phyloP scores from a whole-genome alignment of 139 green algal genomes.

The Nannochloris sp. region DNA sequence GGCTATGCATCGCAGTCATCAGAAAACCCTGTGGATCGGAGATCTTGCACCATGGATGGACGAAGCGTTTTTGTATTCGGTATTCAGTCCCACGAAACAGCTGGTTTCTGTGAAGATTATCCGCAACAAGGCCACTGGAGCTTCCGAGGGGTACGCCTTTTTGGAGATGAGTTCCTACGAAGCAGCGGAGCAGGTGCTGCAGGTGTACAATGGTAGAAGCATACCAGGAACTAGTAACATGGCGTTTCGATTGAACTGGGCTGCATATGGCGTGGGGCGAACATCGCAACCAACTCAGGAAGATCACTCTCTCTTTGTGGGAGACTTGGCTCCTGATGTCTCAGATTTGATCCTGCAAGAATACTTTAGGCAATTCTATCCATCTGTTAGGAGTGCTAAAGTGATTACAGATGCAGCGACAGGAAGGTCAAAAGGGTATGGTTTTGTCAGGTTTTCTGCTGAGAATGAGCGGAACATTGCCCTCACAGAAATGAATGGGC shows the following conservation, averaged over 20 bases:
- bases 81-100: slow-evolving; percentile 42
- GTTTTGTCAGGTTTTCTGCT: slow-evolving; percentile 86
- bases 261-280: slow-evolving; percentile 61
- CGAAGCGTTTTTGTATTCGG: slow-evolving; percentile 45
- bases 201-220: slow-evolving; percentile 49
- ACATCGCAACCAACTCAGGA: slow-evolving; percentile 4
- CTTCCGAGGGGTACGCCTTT: slow-evolving; percentile 73
- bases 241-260: slow-evolving; percentile 73
- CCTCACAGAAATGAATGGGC: slow-evolving; percentile 77
- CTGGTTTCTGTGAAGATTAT: slow-evolving; percentile 67
- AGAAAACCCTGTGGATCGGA: slow-evolving; percentile 50
- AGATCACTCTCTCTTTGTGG: slow-evolving; percentile 86
- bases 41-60: slow-evolving; percentile 60
- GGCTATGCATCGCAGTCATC: neutral
- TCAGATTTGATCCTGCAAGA: slow-evolving; percentile 79
- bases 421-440: slow-evolving; percentile 82
- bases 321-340: slow-evolving; percentile 85
- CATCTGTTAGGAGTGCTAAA: slow-evolving; percentile 68
- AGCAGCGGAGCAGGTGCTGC: slow-evolving; percentile 48
- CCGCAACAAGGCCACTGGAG: slow-evolving; percentile 57
- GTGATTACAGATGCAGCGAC: slow-evolving; percentile 84
- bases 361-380: slow-evolving; percentile 76
- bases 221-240: slow-evolving; percentile 59
- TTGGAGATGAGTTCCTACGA: slow-evolving; percentile 59
- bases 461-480: slow-evolving; percentile 78